phyloP scores from a whole-genome alignment of 805 yeast genomes.

The Vanderwaltozyma yarrowii region DNA sequence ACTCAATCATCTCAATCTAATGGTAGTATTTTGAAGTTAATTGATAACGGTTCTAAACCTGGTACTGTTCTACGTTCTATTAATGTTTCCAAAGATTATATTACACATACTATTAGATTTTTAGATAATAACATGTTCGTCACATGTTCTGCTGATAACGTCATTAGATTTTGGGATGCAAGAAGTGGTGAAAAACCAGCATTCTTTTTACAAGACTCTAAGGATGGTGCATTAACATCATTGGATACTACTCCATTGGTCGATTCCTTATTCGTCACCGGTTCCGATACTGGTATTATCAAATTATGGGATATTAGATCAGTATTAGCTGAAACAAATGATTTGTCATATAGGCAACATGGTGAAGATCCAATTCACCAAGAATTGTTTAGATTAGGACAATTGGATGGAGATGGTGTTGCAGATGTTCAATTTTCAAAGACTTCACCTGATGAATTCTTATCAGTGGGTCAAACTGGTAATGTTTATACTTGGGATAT shows the following conservation, averaged over 20 bases:
- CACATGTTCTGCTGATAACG: conserved; percentile 18
- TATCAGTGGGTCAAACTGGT: conserved; percentile 23
- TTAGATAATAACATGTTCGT: conserved; percentile 17
- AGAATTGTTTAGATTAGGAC: conserved; percentile 16
- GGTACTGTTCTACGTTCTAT: conserved; percentile 18
- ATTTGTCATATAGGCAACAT: conserved; percentile 6
- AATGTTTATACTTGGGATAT: conserved; percentile 27
- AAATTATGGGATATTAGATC: conserved; percentile 27
- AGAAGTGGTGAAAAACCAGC: conserved; percentile 14
- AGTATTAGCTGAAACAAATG: conserved; percentile 8
- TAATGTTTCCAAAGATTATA: conserved; percentile 10
- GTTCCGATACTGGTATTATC: conserved; percentile 21
- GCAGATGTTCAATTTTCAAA: conserved; percentile 18
- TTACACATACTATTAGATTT: conserved; percentile 15
- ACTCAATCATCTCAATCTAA: conserved; percentile 9
- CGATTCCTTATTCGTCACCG: conserved; percentile 22
- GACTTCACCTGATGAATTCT: conserved; percentile 16
- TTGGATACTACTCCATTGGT: conserved; percentile 17
- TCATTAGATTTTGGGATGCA: conserved; percentile 21
- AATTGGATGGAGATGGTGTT: conserved; percentile 19
- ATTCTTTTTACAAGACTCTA: conserved; percentile 12
- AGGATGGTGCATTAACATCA: conserved; percentile 14
- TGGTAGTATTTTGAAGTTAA: conserved; percentile 12
- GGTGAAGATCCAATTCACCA: conserved; percentile 5
- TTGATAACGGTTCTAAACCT: conserved; percentile 16